Percentiles rank a stretch among this genome's conserved stretches.
These are phyloP conservation scores for Epichloe sylvatica DNA, from an alignment of 2,329 filamentous ascomycete species.

Conservation along the genomic window DNA sequence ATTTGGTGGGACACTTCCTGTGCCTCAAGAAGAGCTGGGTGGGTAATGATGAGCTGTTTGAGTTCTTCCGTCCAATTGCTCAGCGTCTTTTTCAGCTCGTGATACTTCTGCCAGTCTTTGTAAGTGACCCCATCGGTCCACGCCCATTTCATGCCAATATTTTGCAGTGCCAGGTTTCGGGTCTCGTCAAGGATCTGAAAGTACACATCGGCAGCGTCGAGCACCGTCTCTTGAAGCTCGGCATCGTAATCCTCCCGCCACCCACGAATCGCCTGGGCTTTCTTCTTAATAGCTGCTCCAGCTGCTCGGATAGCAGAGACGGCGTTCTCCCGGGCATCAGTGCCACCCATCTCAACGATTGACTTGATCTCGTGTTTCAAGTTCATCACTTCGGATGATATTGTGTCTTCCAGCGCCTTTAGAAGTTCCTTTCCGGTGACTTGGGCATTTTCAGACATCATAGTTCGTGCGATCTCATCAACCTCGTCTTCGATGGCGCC, in stretches of 20 bases:
- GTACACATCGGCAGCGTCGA: conserved; percentile 62
- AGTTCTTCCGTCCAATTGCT: conserved; percentile 76
- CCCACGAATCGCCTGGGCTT: conserved; percentile 59
- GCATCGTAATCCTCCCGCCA: conserved; percentile 64
- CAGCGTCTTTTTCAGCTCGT: conserved; percentile 70
- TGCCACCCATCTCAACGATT: conserved; percentile 37
- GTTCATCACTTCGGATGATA: conserved; percentile 46
- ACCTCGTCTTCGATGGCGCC: conserved; percentile 57
- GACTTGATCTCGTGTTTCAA: conserved; percentile 55
- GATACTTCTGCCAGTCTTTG: conserved; percentile 93
- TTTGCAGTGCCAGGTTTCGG: conserved; percentile 70
- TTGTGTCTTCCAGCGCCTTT: conserved; percentile 51
- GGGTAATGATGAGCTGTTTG: conserved; percentile 57
- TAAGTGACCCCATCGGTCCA: conserved; percentile 94
- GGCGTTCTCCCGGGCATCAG: conserved; percentile 29
- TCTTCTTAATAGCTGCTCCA: conserved; percentile 60
- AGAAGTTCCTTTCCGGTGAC: conserved; percentile 53
- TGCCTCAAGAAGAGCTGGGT: conserved; percentile 56
- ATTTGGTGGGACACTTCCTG: conserved; percentile 54
- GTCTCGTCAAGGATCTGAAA: conserved; percentile 72
- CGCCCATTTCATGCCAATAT: conserved; percentile 89
- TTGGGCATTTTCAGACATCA: conserved; percentile 50
- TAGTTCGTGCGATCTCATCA: conserved; percentile 39
- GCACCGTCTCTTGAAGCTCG: conserved; percentile 54
- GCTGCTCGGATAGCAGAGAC: conserved; percentile 45